These are phyloP conservation scores for Rhodamnia rubescens DNA, from an alignment of 345 rosid species.

Conservation along the genomic window DNA sequence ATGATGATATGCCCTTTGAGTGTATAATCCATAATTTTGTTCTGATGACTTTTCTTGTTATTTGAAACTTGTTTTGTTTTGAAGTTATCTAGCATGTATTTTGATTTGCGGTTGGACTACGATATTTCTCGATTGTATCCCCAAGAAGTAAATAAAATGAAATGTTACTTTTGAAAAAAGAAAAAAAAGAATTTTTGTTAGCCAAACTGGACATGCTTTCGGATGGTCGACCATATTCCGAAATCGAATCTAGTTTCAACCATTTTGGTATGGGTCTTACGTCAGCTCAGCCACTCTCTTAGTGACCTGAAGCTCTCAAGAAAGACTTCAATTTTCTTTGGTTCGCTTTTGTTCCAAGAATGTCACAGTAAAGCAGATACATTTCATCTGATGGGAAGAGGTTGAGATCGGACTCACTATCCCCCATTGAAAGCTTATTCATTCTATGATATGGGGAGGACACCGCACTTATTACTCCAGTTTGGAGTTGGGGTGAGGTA, in stretches of 20 bases:
- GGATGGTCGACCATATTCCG: neutral
- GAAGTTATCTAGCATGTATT: too few relatives aligned
- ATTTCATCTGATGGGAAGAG: neutral
- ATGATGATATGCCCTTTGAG: too few relatives aligned
- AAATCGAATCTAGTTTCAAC: neutral
- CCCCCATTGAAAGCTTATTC: neutral
- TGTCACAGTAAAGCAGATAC: neutral
- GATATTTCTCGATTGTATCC: too few relatives aligned
- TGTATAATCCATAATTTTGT: too few relatives aligned
- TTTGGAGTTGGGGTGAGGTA: neutral
- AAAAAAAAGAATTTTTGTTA: too few relatives aligned
- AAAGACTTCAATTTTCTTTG: neutral
- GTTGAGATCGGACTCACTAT: neutral
- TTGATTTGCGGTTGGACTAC: too few relatives aligned
- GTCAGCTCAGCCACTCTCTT: neutral
- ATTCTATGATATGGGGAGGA: neutral
- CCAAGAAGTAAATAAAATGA: too few relatives aligned
- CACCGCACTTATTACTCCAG: neutral
- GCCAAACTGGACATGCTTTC: neutral
- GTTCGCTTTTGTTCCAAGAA: neutral
- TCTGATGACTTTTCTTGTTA: too few relatives aligned
- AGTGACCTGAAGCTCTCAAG: neutral
- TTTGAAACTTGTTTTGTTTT: too few relatives aligned
- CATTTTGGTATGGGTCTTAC: neutral
- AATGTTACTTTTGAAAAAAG: too few relatives aligned